These are phyloP conservation scores for Fusarium buxicola DNA, from an alignment of 2,329 filamentous ascomycete genomes.

Conservation along the genomic window DNA sequence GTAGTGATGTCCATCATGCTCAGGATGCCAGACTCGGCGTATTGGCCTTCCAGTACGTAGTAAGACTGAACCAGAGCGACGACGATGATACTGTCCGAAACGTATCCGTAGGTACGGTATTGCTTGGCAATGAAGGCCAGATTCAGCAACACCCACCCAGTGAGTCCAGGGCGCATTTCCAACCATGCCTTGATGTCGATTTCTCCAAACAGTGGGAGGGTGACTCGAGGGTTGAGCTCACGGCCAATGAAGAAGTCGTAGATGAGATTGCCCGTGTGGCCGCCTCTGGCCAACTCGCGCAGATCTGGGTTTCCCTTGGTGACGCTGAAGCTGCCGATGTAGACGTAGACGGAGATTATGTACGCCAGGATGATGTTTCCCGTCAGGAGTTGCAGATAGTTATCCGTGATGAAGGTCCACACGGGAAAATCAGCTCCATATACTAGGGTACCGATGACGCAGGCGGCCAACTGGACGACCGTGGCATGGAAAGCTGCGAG, in stretches of 20 bases:
- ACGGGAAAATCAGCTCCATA: conserved; percentile 83
- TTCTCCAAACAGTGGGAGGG: conserved; percentile 80
- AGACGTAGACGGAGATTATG: conserved; percentile 78
- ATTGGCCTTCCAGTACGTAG: conserved; percentile 85
- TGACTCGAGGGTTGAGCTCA: conserved; percentile 87
- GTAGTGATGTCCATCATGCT: conserved; percentile 92
- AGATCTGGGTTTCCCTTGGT: conserved; percentile 74
- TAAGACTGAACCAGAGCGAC: conserved; percentile 79
- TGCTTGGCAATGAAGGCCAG: conserved; percentile 86
- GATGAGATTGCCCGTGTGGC: conserved; percentile 81
- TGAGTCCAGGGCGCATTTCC: conserved; percentile 86
- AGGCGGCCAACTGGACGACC: conserved; percentile 73
- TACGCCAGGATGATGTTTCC: conserved; percentile 82
- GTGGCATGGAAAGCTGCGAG: conserved; percentile 76
- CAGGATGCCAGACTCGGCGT: conserved; percentile 85
- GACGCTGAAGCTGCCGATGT: conserved; percentile 81
- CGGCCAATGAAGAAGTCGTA: conserved; percentile 98
- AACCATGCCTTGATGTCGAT: conserved; percentile 90
- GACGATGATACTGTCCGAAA: conserved; percentile 86
- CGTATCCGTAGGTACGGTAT: conserved; percentile 81
- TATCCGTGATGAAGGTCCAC: conserved; percentile 91
- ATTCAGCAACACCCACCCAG: conserved; percentile 87
- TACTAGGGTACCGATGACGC: conserved; percentile 76
- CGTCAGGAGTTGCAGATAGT: conserved; percentile 86
- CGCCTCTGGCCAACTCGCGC: conserved; percentile 83